Base-by-base conservation (phyloP, 768 basidiomycete species). In the Pleurotus eryngii region DNA sequence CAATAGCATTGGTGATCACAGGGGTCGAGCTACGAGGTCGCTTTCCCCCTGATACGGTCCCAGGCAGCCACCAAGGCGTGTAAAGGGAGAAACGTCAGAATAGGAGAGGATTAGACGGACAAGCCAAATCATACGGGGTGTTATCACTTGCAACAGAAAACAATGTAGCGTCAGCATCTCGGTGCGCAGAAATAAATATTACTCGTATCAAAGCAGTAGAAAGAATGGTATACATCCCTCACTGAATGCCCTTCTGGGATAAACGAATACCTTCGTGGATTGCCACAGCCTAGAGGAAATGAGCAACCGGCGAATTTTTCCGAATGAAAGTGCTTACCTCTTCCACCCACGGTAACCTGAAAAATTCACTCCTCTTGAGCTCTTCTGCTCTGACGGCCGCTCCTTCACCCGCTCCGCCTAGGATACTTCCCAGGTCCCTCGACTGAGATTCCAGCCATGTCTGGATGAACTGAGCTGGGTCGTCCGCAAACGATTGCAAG, bases 401-500 rank as follows among this genome's bases (percentile, higher is more conserved):
- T 24, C 89, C 89, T 61, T 91, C 89, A 39, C 84, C 86, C 2
- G 89, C 84, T 1, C 92, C 93, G 27, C 92, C 93, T n/a, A 97
- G 77, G 57, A 95, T 79, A 57, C 83, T 89, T 72, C 95, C 92
- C 45, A 98, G 70, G 71, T 98, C 95, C 12, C 92, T 81, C 47
- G 93, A 91, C 69, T 98, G 95, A 2, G 91, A 94, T 63, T 90
- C 89, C 15, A 98, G 70, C 93, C 93, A 97, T 2, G 84, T 89
- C 65, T 95, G 89, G 56, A 95, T 89, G 68, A 98, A 90, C 61
- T 79, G 77, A 5, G 85, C 77, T 6, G 95, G 92, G 49, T 94
- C 84, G 0, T 81, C 74, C 11, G 92, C 84, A 66, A 97, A 97
- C 1, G 85, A 83, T 60, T 85, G 81, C 43, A 98, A 73, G 72